Evolutionary conservation across 78 protist genomes (phyloP), one percentile per base, ranked within the genome.

Genomic region (Cavenderia fasciculata): DNA sequence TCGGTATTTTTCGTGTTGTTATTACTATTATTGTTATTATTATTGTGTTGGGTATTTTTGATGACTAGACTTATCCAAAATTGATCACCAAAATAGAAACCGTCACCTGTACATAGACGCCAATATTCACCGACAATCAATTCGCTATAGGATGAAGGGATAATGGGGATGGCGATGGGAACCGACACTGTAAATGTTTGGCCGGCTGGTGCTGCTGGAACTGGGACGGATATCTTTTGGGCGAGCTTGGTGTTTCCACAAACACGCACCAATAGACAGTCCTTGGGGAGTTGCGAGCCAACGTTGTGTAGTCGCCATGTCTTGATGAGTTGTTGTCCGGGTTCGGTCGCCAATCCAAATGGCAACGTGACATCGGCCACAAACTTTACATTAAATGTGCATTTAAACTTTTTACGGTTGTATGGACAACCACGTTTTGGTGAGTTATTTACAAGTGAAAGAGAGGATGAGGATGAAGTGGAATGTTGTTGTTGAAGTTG

Each of bases 201-300:
- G 40, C 78, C 66, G 1, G 51, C 27, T 41, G 18, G 18, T n/a
- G 65, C 31, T 11, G 57, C 21, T n/a, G 90, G 78, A 7, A 82
- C 7, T 36, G 66, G 33, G n/a, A 82, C 44, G 29, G 78, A 29
- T 0, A 74, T 74, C 2, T 36, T n/a, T 43, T 52, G 49, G 19
- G 78, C 14, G 1, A 82, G 41, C 38, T 71, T 40, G 29, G 71
- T 54, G 18, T 82, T 82, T 33, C 90, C 90, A 57, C 78, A 82
- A 54, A 65, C 76, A 68, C 90, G 90, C 0, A 82, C 90, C 36
- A 82, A 56, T 38, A 82, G n/a, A 68, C 90, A 82, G 57, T 82
- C 90, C 61, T 65, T 68, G 2, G 84, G 84, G 2, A 68, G 57
- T 34, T 7, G 25, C 19, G 78, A 23, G n/a, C 90, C 90, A 40